phyloP scores from a whole-genome alignment of 2,329 filamentous ascomycete species.

The Aspergillus aculeatinus region DNA sequence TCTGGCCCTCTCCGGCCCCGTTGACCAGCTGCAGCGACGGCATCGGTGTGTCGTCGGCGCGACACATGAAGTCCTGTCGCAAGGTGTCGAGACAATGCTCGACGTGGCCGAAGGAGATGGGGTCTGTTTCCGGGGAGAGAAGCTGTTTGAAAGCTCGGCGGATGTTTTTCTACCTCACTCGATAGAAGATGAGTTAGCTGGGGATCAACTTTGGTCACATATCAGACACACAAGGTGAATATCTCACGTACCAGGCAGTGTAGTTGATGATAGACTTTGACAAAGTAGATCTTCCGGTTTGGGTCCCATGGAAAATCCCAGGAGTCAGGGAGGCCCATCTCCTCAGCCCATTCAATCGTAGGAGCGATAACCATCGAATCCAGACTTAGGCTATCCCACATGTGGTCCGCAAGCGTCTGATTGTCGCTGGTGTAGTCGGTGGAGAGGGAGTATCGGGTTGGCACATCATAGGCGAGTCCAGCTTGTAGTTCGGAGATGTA shows the following conservation, averaged over 20 bases:
- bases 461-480: conserved; percentile 1
- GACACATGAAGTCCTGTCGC: conserved; percentile 8
- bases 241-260: conserved; percentile 3
- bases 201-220: too few relatives aligned
- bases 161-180: background rate
- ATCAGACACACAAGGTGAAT: too few relatives aligned
- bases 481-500: background rate
- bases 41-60: conserved; percentile 7
- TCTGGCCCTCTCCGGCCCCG: conserved; percentile 6
- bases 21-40: conserved; percentile 3
- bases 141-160: background rate
- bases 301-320: conserved; percentile 8
- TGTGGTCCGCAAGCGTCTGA: background rate
- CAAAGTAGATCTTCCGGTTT: conserved; percentile 5
- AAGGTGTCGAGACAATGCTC: conserved; percentile 9
- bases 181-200: too few relatives aligned
- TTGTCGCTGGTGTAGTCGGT: conserved; percentile 6
- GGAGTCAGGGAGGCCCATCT: background rate
- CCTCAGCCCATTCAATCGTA: conserved; percentile 2
- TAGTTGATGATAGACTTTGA: conserved; percentile 11
- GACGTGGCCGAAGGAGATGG: background rate
- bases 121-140: background rate
- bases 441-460: background rate
- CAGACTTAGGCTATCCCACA: conserved; percentile 6
- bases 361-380: conserved; percentile 8